Percentiles rank a stretch among this genome's conserved stretches.
Conservation (phyloP, 352 stramenopile species). For the Phytophthora hybrid region DNA sequence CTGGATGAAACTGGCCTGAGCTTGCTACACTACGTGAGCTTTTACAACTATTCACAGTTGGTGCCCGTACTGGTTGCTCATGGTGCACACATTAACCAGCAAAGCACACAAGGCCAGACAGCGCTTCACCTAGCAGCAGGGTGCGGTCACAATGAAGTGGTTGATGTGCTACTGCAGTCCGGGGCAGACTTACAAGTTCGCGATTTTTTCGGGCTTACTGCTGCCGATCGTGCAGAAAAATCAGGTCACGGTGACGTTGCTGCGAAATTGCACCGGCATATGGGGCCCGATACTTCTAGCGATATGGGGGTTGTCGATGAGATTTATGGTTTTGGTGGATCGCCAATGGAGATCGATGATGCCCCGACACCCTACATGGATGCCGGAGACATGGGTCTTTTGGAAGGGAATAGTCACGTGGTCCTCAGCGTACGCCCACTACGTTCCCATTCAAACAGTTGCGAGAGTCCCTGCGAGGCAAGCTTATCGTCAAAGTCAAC, state of each 20-base stretch:
- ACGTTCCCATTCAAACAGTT: conserved; percentile 41
- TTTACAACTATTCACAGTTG: conserved; percentile 88
- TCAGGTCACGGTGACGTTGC: conserved; percentile 67
- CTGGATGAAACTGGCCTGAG: conserved; percentile 88
- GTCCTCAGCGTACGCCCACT: neutral
- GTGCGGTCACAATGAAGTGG: conserved; percentile 74
- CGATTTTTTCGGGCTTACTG: conserved; percentile 80
- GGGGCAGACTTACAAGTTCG: conserved; percentile 65
- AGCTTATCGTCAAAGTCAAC: conserved; percentile 40
- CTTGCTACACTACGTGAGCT: conserved; percentile 91
- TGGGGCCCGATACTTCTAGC: conserved; percentile 29
- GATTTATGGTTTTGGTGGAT: conserved; percentile 40
- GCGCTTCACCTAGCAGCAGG: conserved; percentile 86
- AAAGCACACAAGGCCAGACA: conserved; percentile 85
- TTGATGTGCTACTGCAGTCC: conserved; percentile 68
- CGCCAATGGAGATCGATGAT: conserved; percentile 65
- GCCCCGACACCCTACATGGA: conserved; percentile 45
- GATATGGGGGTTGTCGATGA: conserved; percentile 29
- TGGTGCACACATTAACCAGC: conserved; percentile 86
- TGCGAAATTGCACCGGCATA: conserved; percentile 51
- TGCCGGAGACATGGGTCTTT: conserved; percentile 47
- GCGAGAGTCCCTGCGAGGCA: conserved; percentile 44
- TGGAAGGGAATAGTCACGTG: conserved; percentile 29
- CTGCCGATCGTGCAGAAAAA: conserved; percentile 81
- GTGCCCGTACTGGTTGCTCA: conserved; percentile 83